These are phyloP conservation scores for Tricholomella constricta DNA, from an alignment of 768 basidiomycete species.

Conservation along the genomic window DNA sequence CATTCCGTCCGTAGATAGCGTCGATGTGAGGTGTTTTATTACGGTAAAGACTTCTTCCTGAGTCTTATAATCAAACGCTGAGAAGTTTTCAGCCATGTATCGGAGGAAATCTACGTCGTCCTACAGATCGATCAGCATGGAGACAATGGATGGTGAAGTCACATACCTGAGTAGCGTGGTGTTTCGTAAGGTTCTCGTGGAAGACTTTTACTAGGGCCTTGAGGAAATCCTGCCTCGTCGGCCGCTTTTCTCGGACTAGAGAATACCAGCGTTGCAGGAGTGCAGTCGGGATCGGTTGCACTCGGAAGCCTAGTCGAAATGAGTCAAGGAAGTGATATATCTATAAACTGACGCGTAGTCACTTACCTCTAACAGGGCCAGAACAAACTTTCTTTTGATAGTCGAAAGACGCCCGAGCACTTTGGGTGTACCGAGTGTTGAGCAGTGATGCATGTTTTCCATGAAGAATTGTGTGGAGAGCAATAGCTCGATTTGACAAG, in stretches of 20 bases:
- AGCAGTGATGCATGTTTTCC: conserved; percentile 88
- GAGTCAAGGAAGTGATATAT: neutral
- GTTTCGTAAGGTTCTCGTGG: conserved; percentile 58
- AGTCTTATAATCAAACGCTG: conserved; percentile 92
- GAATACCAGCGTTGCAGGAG: conserved; percentile 89
- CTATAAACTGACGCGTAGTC: neutral
- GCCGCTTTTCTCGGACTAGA: conserved; percentile 89
- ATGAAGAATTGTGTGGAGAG: conserved; percentile 80
- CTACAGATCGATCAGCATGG: conserved; percentile 35
- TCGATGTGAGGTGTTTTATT: conserved; percentile 73
- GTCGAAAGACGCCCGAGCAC: conserved; percentile 78
- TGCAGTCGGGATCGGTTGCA: conserved; percentile 66
- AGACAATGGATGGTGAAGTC: neutral
- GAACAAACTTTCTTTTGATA: conserved; percentile 69
- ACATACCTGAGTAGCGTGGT: conserved; percentile 59
- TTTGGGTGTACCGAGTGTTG: conserved; percentile 81
- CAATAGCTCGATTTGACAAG: conserved; percentile 74
- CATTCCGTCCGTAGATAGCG: conserved; percentile 79
- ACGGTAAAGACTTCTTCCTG: conserved; percentile 91
- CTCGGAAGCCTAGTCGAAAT: conserved; percentile 57
- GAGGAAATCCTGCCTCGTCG: conserved; percentile 82
- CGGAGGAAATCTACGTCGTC: conserved; percentile 84
- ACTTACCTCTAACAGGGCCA: conserved; percentile 55
- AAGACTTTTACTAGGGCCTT: conserved; percentile 82
- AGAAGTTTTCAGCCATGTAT: conserved; percentile 95